Evolutionary conservation across 352 stramenopile genomes (phyloP).

Genomic region (Globisporangium splendens): DNA sequence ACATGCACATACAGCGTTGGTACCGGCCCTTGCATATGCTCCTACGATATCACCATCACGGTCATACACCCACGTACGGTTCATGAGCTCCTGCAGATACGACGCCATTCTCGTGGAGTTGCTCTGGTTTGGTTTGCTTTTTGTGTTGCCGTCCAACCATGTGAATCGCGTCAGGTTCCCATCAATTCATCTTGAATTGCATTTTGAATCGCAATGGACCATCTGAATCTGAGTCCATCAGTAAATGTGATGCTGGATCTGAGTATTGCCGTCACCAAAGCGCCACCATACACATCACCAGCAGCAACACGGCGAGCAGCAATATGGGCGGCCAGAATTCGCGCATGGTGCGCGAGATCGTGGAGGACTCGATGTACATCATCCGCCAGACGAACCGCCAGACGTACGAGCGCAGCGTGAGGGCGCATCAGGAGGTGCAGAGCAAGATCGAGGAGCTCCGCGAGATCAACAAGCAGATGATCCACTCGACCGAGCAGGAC

Average conservation of each 20-base stretch:
- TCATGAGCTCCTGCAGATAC: constrained; percentile 83
- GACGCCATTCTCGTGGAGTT: constrained; percentile 50
- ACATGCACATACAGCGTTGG: neutral
- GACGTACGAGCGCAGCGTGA: constrained; percentile 63
- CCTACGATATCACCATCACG: too few species aligned
- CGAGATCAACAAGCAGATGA: constrained; percentile 50
- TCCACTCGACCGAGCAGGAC: constrained; percentile 55
- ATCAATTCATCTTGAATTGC: too few species aligned
- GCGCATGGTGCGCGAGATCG: constrained; percentile 73
- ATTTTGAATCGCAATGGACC: too few species aligned
- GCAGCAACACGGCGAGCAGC: constrained; percentile 1
- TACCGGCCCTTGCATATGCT: neutral
- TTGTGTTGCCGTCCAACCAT: too few species aligned
- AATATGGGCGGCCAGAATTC: constrained; percentile 77
- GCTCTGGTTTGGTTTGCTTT: constrained; percentile 1
- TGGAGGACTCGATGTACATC: constrained; percentile 79
- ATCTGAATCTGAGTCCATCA: too few species aligned
- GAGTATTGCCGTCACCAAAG: constrained; percentile 5
- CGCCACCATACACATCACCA: neutral
- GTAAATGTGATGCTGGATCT: neutral
- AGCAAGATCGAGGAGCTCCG: constrained; percentile 59
- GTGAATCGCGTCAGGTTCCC: too few species aligned
- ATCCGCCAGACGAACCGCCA: constrained; percentile 67
- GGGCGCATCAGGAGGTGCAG: constrained; percentile 50
- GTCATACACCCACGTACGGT: constrained; percentile 41